A percentile compares a stretch with the other conserved stretches of the same genome.
phyloP scores from a whole-genome alignment of 805 yeast genomes.

The Candida montana region DNA sequence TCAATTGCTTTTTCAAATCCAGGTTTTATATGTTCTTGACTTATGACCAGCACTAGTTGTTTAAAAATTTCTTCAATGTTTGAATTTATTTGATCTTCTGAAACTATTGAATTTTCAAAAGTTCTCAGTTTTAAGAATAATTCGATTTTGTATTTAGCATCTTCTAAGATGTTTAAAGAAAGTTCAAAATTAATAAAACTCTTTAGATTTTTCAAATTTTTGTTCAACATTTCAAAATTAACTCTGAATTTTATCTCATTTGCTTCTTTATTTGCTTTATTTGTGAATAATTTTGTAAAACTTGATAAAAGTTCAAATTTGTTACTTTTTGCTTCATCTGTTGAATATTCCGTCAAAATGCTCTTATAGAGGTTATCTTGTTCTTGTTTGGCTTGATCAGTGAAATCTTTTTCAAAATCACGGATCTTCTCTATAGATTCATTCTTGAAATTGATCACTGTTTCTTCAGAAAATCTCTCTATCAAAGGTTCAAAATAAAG shows the following conservation, averaged over 20 bases:
- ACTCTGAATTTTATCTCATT: slow-evolving; percentile 63
- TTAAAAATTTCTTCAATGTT: slow-evolving; percentile 65
- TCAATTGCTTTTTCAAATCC: slow-evolving; percentile 81
- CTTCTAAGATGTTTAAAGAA: slow-evolving; percentile 63
- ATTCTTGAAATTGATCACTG: slow-evolving; percentile 26
- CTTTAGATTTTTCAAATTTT: slow-evolving; percentile 70
- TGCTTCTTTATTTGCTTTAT: slow-evolving; percentile 27
- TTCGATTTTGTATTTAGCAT: slow-evolving; percentile 59
- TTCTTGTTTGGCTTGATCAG: slow-evolving; percentile 30
- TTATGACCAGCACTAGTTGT: slow-evolving; percentile 55
- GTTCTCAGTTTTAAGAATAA: slow-evolving; percentile 45
- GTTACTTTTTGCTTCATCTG: slow-evolving; percentile 26
- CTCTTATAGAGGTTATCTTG: slow-evolving; percentile 39
- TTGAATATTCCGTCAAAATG: slow-evolving; percentile 34
- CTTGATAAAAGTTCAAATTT: slow-evolving; percentile 57
- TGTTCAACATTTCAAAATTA: slow-evolving; percentile 68
- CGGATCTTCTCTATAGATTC: slow-evolving; percentile 23
- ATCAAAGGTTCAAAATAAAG: slow-evolving; percentile 33
- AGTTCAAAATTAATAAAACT: slow-evolving; percentile 76
- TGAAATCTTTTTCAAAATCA: slow-evolving; percentile 22
- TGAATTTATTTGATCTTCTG: slow-evolving; percentile 21
- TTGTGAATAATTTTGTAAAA: slow-evolving; percentile 56
- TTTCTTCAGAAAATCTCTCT: slow-evolving; percentile 28
- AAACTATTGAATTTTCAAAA: slow-evolving; percentile 27
- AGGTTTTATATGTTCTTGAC: slow-evolving; percentile 68